Evolutionary conservation across 2,329 filamentous ascomycete species (phyloP).

Genomic region (Diaporthe helianthi): DNA sequence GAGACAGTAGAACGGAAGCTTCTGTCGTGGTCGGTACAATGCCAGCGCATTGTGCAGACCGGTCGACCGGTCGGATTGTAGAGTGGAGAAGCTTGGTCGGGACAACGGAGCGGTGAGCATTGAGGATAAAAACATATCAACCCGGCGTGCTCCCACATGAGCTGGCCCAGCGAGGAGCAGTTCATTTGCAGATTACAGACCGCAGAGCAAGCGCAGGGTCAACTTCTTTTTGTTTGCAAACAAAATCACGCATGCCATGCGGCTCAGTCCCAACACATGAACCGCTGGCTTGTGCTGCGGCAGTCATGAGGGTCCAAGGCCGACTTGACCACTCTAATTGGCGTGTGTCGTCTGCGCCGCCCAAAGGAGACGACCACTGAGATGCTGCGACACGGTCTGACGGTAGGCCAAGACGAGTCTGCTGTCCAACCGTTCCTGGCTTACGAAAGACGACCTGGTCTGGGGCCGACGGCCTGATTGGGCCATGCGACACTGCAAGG

Average conservation of each 20-base stretch:
- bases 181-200: constrained; percentile 1
- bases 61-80: constrained; percentile 25
- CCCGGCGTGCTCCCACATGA: constrained; percentile 30
- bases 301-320: not conserved
- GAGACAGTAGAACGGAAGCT: constrained; percentile 27
- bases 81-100: constrained; percentile 31
- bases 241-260: constrained; percentile 33
- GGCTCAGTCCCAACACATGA: constrained; percentile 28
- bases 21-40: constrained; percentile 33
- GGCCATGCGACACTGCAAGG: constrained; percentile 7
- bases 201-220: not conserved
- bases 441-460: constrained; percentile 19
- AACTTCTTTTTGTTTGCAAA: constrained; percentile 20
- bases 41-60: constrained; percentile 35
- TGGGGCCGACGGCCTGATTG: constrained; percentile 20
- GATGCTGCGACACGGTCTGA: constrained; percentile 8
- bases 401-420: constrained; percentile 9
- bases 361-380: constrained; percentile 29
- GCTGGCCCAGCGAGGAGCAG: not conserved
- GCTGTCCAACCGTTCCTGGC: constrained; percentile 17
- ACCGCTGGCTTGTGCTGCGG: constrained; percentile 35
- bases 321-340: constrained; percentile 32
- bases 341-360: constrained; percentile 10
- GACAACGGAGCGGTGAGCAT: constrained; percentile 32
- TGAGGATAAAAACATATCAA: constrained; percentile 28